A percentile compares a stretch with the other conserved stretches of the same genome.
Conservation (phyloP, 805 yeast species). For the Brettanomyces anomalus region DNA sequence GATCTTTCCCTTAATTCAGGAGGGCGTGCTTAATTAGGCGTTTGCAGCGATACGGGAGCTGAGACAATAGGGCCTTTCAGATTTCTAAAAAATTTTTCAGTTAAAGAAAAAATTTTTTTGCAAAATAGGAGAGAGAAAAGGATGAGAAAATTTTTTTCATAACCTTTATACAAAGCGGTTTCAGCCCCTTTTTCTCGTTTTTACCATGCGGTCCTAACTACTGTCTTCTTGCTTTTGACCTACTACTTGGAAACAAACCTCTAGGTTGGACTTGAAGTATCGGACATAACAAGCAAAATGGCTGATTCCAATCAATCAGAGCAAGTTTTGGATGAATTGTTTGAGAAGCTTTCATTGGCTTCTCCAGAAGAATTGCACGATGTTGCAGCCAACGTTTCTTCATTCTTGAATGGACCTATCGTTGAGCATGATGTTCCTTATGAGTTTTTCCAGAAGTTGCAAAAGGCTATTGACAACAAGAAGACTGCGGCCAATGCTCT, state of each 20-base stretch:
- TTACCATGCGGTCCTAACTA: no score
- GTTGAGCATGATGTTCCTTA: constrained; percentile 98
- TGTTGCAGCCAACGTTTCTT: constrained; percentile 83
- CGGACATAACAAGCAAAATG: constrained; percentile 22
- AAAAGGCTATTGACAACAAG: constrained; percentile 70
- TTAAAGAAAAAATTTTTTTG: neutral
- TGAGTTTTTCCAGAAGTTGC: constrained; percentile 72
- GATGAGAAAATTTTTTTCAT: neutral
- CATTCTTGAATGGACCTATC: constrained; percentile 92
- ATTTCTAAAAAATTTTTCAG: neutral
- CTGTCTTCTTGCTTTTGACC: no score
- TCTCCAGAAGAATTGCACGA: constrained; percentile 70
- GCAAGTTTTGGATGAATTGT: constrained; percentile 88
- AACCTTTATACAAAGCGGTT: constrained; percentile 2
- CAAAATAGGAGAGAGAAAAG: neutral
- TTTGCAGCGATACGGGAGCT: no score
- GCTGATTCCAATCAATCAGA: constrained; percentile 54
- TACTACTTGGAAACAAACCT: no score
- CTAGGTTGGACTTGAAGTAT: no score
- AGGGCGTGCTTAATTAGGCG: no score
- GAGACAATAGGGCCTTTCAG: neutral
- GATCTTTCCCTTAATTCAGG: no score
- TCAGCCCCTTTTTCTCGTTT: neutral
- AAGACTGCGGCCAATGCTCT: constrained; percentile 78
- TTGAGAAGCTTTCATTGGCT: constrained; percentile 87